A percentile compares a stretch with the other conserved stretches of the same genome.
phyloP scores from a whole-genome alignment of 306 rosid species.

The Coriaria nepalensis region DNA sequence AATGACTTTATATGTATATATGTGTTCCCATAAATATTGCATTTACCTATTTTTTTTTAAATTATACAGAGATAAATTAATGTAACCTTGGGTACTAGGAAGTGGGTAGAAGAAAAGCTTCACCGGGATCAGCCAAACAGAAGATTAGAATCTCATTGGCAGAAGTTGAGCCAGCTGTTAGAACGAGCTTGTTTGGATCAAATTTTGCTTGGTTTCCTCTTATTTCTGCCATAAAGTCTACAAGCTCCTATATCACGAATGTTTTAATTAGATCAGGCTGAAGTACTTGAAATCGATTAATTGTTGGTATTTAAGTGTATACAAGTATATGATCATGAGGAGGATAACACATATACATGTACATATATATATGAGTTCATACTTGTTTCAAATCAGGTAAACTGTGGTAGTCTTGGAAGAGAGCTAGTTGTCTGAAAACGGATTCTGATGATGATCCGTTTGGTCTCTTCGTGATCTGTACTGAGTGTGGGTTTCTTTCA shows the following conservation, averaged over 20 bases:
- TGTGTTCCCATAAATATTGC: no score
- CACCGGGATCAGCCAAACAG: constrained; percentile 70
- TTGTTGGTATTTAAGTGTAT: no score
- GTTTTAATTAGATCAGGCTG: background rate
- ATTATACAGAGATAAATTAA: no score
- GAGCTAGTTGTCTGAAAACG: constrained; percentile 59
- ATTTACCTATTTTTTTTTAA: background rate
- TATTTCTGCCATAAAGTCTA: constrained; percentile 43
- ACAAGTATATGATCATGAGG: no score
- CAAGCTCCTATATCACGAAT: constrained; percentile 32
- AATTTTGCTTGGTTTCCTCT: constrained; percentile 44
- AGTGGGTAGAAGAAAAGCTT: constrained; percentile 75
- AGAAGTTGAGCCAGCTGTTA: constrained; percentile 73
- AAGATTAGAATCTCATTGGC: constrained; percentile 86
- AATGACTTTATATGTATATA: no score
- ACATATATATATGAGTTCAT: background rate
- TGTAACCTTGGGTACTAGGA: constrained; percentile 83
- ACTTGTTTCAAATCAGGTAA: constrained; percentile 65
- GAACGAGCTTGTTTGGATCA: constrained; percentile 45
- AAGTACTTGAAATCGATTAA: background rate
- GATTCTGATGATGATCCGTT: constrained; percentile 29
- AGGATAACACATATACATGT: background rate
- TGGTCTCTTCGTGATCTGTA: constrained; percentile 25
- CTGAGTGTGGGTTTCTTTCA: constrained; percentile 29
- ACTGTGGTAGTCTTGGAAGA: constrained; percentile 86